Percentiles rank a stretch among this genome's conserved stretches.
Conservation (phyloP, 371 early-diverging fungal genomes). For the Rhizopus delemar region DNA sequence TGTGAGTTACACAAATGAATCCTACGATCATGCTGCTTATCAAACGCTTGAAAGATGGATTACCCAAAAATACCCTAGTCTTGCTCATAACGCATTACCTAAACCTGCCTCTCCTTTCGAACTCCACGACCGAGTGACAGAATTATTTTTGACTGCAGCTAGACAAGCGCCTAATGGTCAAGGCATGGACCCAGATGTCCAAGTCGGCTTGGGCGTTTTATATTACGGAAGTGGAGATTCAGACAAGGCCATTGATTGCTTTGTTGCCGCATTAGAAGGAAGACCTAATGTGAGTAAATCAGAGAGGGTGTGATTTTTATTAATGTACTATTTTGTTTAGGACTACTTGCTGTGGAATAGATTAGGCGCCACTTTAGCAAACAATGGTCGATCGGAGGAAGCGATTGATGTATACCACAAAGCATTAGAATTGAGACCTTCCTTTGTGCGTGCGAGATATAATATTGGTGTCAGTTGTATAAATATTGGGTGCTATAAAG, state of each 20-base stretch:
- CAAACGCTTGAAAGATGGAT: slow-evolving; percentile 54
- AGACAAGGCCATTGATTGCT: slow-evolving; percentile 96
- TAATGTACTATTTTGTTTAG: slow-evolving; percentile 23
- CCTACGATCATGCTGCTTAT: slow-evolving; percentile 59
- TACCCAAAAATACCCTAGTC: slow-evolving; percentile 43
- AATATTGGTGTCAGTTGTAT: slow-evolving; percentile 94
- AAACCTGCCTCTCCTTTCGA: slow-evolving; percentile 46
- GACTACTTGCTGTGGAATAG: slow-evolving; percentile 97
- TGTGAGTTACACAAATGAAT: slow-evolving; percentile 95
- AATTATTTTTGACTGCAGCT: slow-evolving; percentile 79
- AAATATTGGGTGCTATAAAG: slow-evolving; percentile 87
- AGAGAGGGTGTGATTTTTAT: neutral
- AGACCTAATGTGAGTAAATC: slow-evolving; percentile 74
- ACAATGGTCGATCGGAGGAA: slow-evolving; percentile 73
- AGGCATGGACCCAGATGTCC: slow-evolving; percentile 88
- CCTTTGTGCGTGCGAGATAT: slow-evolving; percentile 94
- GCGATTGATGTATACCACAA: slow-evolving; percentile 95
- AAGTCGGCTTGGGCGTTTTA: slow-evolving; percentile 92
- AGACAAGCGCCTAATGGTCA: slow-evolving; percentile 68
- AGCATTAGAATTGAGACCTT: slow-evolving; percentile 92
- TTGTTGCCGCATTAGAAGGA: slow-evolving; percentile 87
- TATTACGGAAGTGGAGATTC: slow-evolving; percentile 90
- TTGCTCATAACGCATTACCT: slow-evolving; percentile 22
- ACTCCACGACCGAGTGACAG: slow-evolving; percentile 74
- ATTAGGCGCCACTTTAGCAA: slow-evolving; percentile 96